These are phyloP conservation scores for Boletus reticuloceps DNA, from an alignment of 768 basidiomycete species.

Conservation along the genomic window DNA sequence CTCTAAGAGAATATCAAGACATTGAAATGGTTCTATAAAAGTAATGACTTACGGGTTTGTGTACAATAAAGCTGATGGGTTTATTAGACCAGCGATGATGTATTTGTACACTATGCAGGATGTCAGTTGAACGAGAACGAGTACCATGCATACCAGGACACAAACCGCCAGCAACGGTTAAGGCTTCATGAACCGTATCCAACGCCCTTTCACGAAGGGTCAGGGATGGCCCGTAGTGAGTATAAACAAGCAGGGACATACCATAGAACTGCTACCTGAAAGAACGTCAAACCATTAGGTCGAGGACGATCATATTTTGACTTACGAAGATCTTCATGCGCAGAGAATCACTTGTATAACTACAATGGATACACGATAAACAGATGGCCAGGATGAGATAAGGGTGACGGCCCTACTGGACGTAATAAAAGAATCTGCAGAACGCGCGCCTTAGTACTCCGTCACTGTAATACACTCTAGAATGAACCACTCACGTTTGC, in stretches of 20 bases:
- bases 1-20: background rate
- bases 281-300: background rate
- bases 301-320: background rate
- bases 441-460: background rate
- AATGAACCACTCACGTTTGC: background rate
- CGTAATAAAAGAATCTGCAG: background rate
- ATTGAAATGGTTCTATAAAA: background rate
- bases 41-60: background rate
- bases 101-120: background rate
- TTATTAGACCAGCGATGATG: background rate
- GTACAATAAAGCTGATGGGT: background rate
- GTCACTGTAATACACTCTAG: background rate
- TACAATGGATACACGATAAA: background rate
- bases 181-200: constrained; percentile 12
- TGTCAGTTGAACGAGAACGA: background rate
- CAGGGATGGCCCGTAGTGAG: background rate
- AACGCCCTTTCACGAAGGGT: constrained; percentile 4
- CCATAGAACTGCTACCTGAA: constrained; percentile 12
- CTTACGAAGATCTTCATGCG: constrained; percentile 1
- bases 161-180: constrained; percentile 8
- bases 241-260: background rate
- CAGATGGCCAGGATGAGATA: background rate
- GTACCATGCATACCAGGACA: background rate
- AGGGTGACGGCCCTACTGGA: background rate
- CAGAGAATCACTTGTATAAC: background rate